Evolutionary conservation across 2,329 filamentous ascomycete genomes (phyloP).

Genomic region (Colletotrichum salicis): DNA sequence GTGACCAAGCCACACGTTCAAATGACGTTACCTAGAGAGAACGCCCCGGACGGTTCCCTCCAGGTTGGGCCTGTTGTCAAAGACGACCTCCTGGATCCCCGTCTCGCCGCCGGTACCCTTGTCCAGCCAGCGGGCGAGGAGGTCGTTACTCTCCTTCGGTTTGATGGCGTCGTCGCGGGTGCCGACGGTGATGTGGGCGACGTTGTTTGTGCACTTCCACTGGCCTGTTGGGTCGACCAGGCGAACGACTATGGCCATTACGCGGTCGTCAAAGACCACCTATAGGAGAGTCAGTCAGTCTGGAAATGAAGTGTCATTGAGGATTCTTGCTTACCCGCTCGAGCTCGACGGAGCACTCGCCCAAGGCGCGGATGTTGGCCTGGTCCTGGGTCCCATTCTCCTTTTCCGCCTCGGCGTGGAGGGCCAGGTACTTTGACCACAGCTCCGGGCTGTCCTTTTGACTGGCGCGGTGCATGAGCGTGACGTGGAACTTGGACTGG

Average conservation of each 20-base stretch:
- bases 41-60: slow-evolving; percentile 61
- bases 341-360: slow-evolving; percentile 71
- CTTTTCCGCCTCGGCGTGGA: slow-evolving; percentile 59
- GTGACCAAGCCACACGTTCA: too few relatives aligned
- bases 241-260: slow-evolving; percentile 93
- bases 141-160: slow-evolving; percentile 91
- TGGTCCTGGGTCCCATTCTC: slow-evolving; percentile 48
- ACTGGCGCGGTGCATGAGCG: slow-evolving; percentile 83
- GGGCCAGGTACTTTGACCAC: slow-evolving; percentile 78
- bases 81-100: slow-evolving; percentile 58
- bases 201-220: slow-evolving; percentile 79
- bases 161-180: slow-evolving; percentile 81
- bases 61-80: slow-evolving; percentile 60
- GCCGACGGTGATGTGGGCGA: slow-evolving; percentile 91
- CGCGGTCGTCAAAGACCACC: slow-evolving; percentile 83
- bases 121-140: slow-evolving; percentile 81
- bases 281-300: slow-evolving; percentile 36
- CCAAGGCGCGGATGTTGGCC: slow-evolving; percentile 57
- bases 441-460: slow-evolving; percentile 71
- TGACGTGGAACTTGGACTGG: slow-evolving; percentile 91
- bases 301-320: neutral
- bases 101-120: slow-evolving; percentile 56
- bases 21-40: slow-evolving; percentile 53
- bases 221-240: slow-evolving; percentile 66
- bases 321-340: slow-evolving; percentile 60